phyloP scores from a whole-genome alignment of 768 basidiomycete species.

The Lyophyllum semitale region DNA sequence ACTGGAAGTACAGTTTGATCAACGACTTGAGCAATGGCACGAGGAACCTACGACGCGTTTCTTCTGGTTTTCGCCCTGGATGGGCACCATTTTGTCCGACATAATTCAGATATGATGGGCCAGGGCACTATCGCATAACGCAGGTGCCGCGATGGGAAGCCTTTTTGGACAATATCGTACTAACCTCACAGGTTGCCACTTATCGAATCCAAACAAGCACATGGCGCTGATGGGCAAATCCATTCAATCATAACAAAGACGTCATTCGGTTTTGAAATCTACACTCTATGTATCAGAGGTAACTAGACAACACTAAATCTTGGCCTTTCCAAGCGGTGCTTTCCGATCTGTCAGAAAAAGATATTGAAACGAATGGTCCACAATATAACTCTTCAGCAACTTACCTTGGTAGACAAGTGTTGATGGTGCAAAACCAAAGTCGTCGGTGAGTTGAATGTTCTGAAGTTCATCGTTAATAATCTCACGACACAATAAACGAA shows the following conservation, averaged over 20 bases:
- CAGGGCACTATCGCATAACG: slow-evolving; percentile 13
- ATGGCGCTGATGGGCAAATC: slow-evolving; percentile 12
- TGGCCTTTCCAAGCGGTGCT: slow-evolving; percentile 64
- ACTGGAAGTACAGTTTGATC: slow-evolving; percentile 46
- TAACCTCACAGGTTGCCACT: too few species aligned
- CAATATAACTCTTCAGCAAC: slow-evolving; percentile 10
- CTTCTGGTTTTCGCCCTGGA: slow-evolving; percentile 74
- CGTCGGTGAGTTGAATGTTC: slow-evolving; percentile 68
- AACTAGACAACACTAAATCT: slow-evolving; percentile 50
- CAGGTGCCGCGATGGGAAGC: not conserved
- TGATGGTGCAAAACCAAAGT: slow-evolving; percentile 87
- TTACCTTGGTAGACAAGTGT: slow-evolving; percentile 75
- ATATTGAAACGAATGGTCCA: slow-evolving; percentile 5
- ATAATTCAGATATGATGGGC: slow-evolving; percentile 22
- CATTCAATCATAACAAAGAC: not conserved
- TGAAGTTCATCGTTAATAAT: slow-evolving; percentile 26
- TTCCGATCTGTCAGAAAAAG: slow-evolving; percentile 41
- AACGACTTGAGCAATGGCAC: slow-evolving; percentile 11
- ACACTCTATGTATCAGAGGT: too few species aligned
- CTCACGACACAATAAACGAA: not conserved
- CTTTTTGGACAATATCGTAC: too few species aligned
- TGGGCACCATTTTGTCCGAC: slow-evolving; percentile 57
- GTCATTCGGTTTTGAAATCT: slow-evolving; percentile 7
- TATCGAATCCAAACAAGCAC: slow-evolving; percentile 1
- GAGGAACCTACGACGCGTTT: slow-evolving; percentile 79